Evolutionary conservation across 2,329 filamentous ascomycete genomes (phyloP).

Genomic region (Fusarium tricinctum): DNA sequence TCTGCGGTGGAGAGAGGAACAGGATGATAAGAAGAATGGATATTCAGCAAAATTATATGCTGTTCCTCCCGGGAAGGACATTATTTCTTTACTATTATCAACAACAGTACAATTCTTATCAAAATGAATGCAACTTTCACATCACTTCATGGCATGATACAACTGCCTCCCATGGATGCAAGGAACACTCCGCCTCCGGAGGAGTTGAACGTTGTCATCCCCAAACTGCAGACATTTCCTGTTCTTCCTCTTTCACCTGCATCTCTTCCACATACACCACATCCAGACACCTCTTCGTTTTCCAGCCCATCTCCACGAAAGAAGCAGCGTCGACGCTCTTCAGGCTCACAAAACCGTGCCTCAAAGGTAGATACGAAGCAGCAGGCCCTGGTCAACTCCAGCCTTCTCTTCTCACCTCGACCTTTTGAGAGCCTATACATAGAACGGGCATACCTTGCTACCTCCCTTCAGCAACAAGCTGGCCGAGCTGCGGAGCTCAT

Average conservation of each 20-base stretch:
- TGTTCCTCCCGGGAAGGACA: slow-evolving; percentile 2
- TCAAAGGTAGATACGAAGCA: slow-evolving; percentile 15
- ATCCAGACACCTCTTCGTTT: slow-evolving; percentile 6
- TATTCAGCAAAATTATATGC: slow-evolving; percentile 34
- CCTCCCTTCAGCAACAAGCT: slow-evolving; percentile 59
- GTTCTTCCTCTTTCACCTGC: slow-evolving; percentile 23
- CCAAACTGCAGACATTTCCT: slow-evolving; percentile 19
- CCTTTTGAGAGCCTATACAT: slow-evolving; percentile 59
- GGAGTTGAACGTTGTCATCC: slow-evolving; percentile 24
- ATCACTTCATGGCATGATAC: slow-evolving; percentile 19
- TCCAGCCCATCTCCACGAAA: slow-evolving; percentile 3
- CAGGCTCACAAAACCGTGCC: slow-evolving; percentile 14
- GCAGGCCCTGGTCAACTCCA: slow-evolving; percentile 17
- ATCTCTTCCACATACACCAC: slow-evolving; percentile 17
- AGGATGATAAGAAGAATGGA: slow-evolving; percentile 12
- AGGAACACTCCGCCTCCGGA: slow-evolving; percentile 40
- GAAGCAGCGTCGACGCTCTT: slow-evolving; percentile 33
- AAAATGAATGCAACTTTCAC: slow-evolving; percentile 37
- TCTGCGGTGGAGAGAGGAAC: background rate
- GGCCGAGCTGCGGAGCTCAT: slow-evolving; percentile 56
- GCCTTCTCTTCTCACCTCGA: slow-evolving; percentile 54
- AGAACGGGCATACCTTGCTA: slow-evolving; percentile 63
- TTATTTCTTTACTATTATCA: slow-evolving; percentile 14
- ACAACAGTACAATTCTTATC: slow-evolving; percentile 14
- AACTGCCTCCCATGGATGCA: slow-evolving; percentile 39